Percentiles rank a stretch among this genome's conserved stretches.
Conservation (phyloP, 805 yeast genomes). For the baker's yeast (Saccharomyces cerevisiae) region DNA sequence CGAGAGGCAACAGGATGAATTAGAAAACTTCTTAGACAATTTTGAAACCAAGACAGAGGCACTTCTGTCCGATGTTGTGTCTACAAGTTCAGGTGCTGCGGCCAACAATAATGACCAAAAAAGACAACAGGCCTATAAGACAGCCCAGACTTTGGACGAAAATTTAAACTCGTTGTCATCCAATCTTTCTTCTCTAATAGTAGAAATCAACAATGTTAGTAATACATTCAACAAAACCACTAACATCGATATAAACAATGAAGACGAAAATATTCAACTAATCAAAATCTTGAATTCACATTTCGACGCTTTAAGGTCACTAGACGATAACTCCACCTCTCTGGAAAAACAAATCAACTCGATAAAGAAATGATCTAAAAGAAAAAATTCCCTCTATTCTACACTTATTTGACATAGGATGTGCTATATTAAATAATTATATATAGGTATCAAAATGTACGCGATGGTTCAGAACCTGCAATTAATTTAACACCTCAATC, state of each 20-base stretch:
- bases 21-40: constrained; percentile 71
- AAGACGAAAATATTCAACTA: constrained; percentile 48
- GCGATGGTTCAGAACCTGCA: not conserved
- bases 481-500: not conserved
- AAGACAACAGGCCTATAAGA: constrained; percentile 79
- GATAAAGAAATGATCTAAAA: constrained; percentile 9
- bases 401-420: not conserved
- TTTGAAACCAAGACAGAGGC: constrained; percentile 50
- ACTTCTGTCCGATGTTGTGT: constrained; percentile 31
- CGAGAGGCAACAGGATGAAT: constrained; percentile 85
- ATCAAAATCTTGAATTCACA: constrained; percentile 80
- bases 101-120: constrained; percentile 56
- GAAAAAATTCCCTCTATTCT: not conserved
- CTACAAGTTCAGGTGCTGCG: constrained; percentile 21
- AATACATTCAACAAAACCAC: constrained; percentile 66
- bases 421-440: not conserved
- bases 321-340: constrained; percentile 63
- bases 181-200: constrained; percentile 65
- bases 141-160: constrained; percentile 79
- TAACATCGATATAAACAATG: constrained; percentile 26
- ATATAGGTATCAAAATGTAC: not conserved
- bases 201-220: constrained; percentile 77
- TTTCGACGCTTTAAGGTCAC: constrained; percentile 79
- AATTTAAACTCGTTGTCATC: constrained; percentile 70
- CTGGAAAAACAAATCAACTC: constrained; percentile 58